These are phyloP conservation scores for Fusarium sp. DNA, from an alignment of 2,329 filamentous ascomycete genomes.

Conservation along the genomic window DNA sequence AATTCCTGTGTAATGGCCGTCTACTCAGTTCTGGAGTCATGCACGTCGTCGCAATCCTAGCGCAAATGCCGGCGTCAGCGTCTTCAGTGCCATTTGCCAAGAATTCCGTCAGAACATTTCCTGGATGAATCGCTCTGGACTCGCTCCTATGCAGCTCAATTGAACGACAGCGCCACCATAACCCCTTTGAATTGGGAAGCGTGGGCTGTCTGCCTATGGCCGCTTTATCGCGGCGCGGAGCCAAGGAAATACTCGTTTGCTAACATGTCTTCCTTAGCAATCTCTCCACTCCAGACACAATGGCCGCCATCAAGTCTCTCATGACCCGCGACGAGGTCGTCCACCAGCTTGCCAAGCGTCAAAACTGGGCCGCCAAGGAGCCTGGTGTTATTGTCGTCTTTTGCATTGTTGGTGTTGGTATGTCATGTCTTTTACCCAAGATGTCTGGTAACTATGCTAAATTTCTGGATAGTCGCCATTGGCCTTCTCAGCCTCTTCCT, in stretches of 20 bases:
- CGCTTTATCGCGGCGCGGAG: background rate
- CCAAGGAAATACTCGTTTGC: background rate
- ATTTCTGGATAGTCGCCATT: conserved; percentile 44
- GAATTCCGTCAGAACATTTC: conserved; percentile 2
- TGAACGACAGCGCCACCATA: conserved; percentile 5
- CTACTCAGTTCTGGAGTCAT: conserved; percentile 17
- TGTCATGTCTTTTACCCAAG: conserved; percentile 12
- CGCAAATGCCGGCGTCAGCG: conserved; percentile 7
- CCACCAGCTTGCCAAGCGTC: conserved; percentile 53
- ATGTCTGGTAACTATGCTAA: conserved; percentile 24
- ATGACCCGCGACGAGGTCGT: conserved; percentile 51
- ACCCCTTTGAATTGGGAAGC: conserved; percentile 5
- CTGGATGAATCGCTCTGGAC: background rate
- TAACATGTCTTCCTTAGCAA: conserved; percentile 35
- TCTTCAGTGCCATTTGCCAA: conserved; percentile 26
- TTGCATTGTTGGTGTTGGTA: conserved; percentile 55
- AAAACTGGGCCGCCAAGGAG: conserved; percentile 53
- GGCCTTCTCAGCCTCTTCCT: conserved; percentile 46
- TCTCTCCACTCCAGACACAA: conserved; percentile 48
- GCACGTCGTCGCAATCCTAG: conserved; percentile 20
- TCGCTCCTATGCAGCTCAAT: conserved; percentile 17
- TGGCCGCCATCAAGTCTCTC: conserved; percentile 54
- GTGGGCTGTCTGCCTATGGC: background rate
- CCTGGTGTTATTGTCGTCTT: conserved; percentile 56
- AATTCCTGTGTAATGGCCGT: conserved; percentile 19